Evolutionary conservation across 805 yeast species (phyloP).

Genomic region (Yamadazyma ubonensis): DNA sequence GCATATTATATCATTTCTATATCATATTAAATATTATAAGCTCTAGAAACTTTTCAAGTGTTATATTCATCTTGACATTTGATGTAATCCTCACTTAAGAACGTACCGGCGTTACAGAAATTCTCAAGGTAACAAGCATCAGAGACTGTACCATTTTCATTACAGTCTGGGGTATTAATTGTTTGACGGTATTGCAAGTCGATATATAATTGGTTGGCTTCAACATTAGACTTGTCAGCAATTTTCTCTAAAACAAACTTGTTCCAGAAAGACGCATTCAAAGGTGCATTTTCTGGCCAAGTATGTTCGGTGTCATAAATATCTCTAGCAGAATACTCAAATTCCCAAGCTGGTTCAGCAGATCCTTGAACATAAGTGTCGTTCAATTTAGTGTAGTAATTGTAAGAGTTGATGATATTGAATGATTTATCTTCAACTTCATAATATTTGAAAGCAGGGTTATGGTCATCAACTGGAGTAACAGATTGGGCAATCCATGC

Average conservation of each 20-base stretch:
- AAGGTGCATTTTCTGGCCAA: conserved; percentile 61
- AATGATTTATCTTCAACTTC: conserved; percentile 62
- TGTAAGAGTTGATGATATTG: conserved; percentile 57
- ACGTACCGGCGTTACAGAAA: conserved; percentile 19
- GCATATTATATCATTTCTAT: too few relatives aligned
- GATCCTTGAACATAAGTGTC: conserved; percentile 54
- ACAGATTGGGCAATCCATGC: conserved; percentile 69
- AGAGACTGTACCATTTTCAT: conserved; percentile 22
- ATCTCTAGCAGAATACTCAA: conserved; percentile 64
- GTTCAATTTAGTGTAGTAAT: conserved; percentile 59
- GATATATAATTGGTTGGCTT: conserved; percentile 50
- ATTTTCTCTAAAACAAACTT: conserved; percentile 15
- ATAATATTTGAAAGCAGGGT: conserved; percentile 74
- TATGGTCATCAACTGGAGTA: conserved; percentile 57
- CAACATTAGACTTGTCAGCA: conserved; percentile 28
- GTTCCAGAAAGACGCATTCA: conserved; percentile 72
- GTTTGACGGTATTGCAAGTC: conserved; percentile 52
- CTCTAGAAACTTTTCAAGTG: too few relatives aligned
- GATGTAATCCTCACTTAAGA: conserved; percentile 12
- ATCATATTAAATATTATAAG: too few relatives aligned
- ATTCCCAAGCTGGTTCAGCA: conserved; percentile 59
- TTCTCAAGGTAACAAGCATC: conserved; percentile 22
- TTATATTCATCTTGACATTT: conserved; percentile 8
- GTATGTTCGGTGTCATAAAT: conserved; percentile 46
- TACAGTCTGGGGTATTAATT: conserved; percentile 54